Base-by-base conservation (phyloP, 306 rosid genomes). In the Pyrus communis region DNA sequence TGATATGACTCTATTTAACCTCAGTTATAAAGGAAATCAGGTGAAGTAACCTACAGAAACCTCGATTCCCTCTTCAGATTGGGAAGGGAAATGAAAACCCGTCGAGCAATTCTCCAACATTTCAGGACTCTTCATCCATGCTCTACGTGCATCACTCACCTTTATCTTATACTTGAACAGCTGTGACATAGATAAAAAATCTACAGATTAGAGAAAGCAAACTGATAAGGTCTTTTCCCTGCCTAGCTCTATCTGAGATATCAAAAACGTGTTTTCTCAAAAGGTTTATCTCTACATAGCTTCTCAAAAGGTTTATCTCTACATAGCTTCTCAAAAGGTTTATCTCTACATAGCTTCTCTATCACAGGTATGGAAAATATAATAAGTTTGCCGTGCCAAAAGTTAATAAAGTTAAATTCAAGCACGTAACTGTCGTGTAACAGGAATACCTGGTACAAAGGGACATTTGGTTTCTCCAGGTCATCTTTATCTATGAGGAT, bases 101-200 rank as follows among this genome's bases (percentile, higher is more conserved):
- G 84, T 87, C 21, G 98, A 94, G 82, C 98, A 91, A 79, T 90
- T 94, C 74, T 79, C 84, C 86, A 90, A 75, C 31, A 82, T 75
- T 82, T 94, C 98, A 25, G 98, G 94, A 69, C 86, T 94, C 82
- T 80, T 85, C 82, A 90, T 90, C 97, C 97, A 94, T 33, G 89
- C 88, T 84, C 85, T 82, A 75, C 91, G 97, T 71, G 86, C 95
- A 77, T 87, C 90, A 70, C 89, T 84, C 79, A 84, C 85, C 89
- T 85, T 87, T 73, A 91, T 84, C 81, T 90, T 90, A 70, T 87
- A 83, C 80, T 81, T 89, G 80, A 89, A 91, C 86, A 91, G 83
- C 98, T 94, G 79, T 91, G 77, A 81, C 55, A 68, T 65, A 66
- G 27, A 67, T 42, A 66, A 67, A 71, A 22, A 51, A 68, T 14